phyloP scores from a whole-genome alignment of 139 green algal genomes.

The Chlamydomonas sphaeroides region DNA sequence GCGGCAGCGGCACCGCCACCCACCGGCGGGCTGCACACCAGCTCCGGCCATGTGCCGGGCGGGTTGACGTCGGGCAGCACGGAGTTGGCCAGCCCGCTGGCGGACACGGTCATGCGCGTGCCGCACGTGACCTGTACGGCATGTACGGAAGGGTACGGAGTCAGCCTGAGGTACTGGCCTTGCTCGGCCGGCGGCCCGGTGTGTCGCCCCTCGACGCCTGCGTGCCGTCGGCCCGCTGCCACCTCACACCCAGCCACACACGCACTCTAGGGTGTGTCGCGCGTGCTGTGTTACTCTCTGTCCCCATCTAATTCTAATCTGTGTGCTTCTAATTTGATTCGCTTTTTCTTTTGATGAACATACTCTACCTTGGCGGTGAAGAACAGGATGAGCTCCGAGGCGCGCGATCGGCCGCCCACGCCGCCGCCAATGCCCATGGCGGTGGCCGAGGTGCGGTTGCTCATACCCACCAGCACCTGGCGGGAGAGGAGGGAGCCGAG shows the following conservation, averaged over 20 bases:
- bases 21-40: background rate
- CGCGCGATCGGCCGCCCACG: background rate
- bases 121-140: slow-evolving; percentile 1
- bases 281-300: too few species aligned
- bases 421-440: background rate
- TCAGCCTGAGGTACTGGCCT: too few species aligned
- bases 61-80: background rate
- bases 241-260: too few species aligned
- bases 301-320: too few species aligned
- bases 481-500: too few species aligned
- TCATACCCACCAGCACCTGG: background rate
- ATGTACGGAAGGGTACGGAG: too few species aligned
- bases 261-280: too few species aligned
- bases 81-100: background rate
- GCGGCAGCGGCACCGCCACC: background rate
- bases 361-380: background rate
- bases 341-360: too few species aligned
- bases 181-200: too few species aligned
- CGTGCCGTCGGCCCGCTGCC: too few species aligned
- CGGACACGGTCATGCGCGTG: background rate
- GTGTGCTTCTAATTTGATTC: too few species aligned
- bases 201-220: too few species aligned
- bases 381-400: slow-evolving; percentile 3
- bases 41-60: background rate
- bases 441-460: background rate